phyloP scores from a whole-genome alignment of 2,329 filamentous ascomycete genomes.

The Camillea tinctor region DNA sequence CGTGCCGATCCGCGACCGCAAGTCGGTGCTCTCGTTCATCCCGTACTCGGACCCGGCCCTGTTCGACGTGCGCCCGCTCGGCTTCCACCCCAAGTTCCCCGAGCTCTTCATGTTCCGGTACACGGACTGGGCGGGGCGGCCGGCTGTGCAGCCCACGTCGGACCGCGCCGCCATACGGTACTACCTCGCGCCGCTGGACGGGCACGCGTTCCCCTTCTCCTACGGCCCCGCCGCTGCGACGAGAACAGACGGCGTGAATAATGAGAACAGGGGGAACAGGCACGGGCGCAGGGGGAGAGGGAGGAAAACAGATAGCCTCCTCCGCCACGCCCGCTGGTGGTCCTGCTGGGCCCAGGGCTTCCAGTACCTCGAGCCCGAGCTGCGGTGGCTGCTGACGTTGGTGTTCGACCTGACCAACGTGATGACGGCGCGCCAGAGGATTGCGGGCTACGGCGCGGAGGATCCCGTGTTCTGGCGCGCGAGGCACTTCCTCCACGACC shows the following conservation, averaged over 20 bases:
- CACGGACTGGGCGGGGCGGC: conserved; percentile 15
- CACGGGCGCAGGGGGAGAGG: neutral
- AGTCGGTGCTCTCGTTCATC: conserved; percentile 8
- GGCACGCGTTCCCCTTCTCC: too few relatives aligned
- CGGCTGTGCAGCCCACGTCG: conserved; percentile 15
- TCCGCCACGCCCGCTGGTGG: conserved; percentile 15
- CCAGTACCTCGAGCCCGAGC: conserved; percentile 15
- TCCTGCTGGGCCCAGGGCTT: conserved; percentile 23
- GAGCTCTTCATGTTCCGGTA: conserved; percentile 19
- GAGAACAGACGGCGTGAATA: neutral
- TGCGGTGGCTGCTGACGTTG: conserved; percentile 21
- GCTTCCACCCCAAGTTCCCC: conserved; percentile 11
- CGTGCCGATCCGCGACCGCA: conserved; percentile 10
- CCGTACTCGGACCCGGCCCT: conserved; percentile 18
- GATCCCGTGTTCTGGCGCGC: conserved; percentile 13
- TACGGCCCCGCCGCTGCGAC: neutral
- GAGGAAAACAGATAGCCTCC: conserved; percentile 3
- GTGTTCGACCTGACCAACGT: conserved; percentile 19
- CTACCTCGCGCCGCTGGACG: conserved; percentile 12
- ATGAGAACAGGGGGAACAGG: neutral
- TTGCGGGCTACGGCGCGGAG: neutral
- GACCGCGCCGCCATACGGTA: conserved; percentile 1
- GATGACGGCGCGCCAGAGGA: conserved; percentile 11
- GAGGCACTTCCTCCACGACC: conserved; percentile 14
- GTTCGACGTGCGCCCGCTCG: conserved; percentile 9